Conservation (phyloP, 73 alveolate genomes). For the Tetrahymena elliotti region DNA sequence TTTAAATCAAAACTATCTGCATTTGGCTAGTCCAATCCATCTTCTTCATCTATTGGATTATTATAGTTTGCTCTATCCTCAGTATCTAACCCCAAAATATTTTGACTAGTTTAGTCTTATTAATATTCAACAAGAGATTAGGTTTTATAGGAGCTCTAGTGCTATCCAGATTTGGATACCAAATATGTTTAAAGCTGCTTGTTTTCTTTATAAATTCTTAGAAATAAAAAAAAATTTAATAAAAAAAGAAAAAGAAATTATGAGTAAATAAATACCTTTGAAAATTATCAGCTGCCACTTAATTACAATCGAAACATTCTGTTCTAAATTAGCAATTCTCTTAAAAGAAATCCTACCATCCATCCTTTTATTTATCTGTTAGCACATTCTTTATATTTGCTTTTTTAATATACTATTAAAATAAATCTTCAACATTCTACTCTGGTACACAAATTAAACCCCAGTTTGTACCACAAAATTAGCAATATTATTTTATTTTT, state of each 20-base stretch:
- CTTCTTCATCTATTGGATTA: not conserved
- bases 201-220: not conserved
- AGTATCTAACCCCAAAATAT: not conserved
- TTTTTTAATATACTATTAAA: not conserved
- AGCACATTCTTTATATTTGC: not conserved
- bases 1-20: not conserved
- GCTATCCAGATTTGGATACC: too few species aligned
- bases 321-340: constrained; percentile 23
- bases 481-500: constrained; percentile 15
- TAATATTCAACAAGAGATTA: too few species aligned
- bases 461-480: constrained; percentile 38
- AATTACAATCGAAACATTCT: constrained; percentile 22
- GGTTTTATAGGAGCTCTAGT: not conserved
- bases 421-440: constrained; percentile 25
- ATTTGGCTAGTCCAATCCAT: not conserved
- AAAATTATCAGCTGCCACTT: not conserved
- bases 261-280: not conserved
- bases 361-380: constrained; percentile 15
- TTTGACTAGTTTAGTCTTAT: not conserved
- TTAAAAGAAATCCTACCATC: constrained; percentile 33
- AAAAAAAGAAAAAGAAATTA: not conserved
- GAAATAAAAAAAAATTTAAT: not conserved
- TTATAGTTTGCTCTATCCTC: not conserved
- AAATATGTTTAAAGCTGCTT: too few species aligned
- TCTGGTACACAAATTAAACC: constrained; percentile 29